These are phyloP conservation scores for Hyphopichia wangnamkhiaoensis DNA, from an alignment of 1,139 yeast species.

Conservation along the genomic window DNA sequence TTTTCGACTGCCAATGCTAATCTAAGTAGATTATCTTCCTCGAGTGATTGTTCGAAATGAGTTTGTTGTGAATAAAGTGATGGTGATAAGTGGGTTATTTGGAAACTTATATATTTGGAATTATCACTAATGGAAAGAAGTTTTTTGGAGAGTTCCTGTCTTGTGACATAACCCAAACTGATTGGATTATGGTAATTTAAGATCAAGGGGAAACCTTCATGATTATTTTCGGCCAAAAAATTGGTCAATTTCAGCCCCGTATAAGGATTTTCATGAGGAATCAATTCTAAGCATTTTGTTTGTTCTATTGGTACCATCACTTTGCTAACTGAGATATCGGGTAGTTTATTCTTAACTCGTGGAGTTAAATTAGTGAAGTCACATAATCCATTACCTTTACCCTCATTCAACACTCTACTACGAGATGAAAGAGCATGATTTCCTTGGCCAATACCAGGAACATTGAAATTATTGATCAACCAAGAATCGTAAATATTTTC, in stretches of 20 bases:
- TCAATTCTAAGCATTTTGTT: slow-evolving; percentile 30
- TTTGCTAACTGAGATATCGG: slow-evolving; percentile 30
- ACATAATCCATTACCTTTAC: slow-evolving; percentile 45
- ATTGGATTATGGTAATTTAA: slow-evolving; percentile 26
- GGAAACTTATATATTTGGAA: slow-evolving; percentile 22
- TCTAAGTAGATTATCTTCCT: slow-evolving; percentile 9
- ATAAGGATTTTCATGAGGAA: slow-evolving; percentile 27
- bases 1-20: slow-evolving; percentile 20
- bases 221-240: slow-evolving; percentile 32
- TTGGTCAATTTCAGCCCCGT: slow-evolving; percentile 19
- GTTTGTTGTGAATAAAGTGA: slow-evolving; percentile 26
- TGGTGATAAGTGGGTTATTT: slow-evolving; percentile 19
- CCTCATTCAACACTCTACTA: slow-evolving; percentile 24
- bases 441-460: too few species aligned
- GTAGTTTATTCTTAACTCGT: slow-evolving; percentile 30
- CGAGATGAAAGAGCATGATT: neutral
- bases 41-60: slow-evolving; percentile 22
- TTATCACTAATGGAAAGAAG: slow-evolving; percentile 14
- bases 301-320: slow-evolving; percentile 35
- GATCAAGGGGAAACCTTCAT: slow-evolving; percentile 48
- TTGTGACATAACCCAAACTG: slow-evolving; percentile 39
- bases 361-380: slow-evolving; percentile 35
- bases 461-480: slow-evolving; percentile 35
- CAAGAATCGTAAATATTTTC: slow-evolving; percentile 52
- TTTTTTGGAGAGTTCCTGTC: slow-evolving; percentile 22